phyloP scores from a whole-genome alignment of 164 flowering plant genomes.

The Macadamia tetraphylla region DNA sequence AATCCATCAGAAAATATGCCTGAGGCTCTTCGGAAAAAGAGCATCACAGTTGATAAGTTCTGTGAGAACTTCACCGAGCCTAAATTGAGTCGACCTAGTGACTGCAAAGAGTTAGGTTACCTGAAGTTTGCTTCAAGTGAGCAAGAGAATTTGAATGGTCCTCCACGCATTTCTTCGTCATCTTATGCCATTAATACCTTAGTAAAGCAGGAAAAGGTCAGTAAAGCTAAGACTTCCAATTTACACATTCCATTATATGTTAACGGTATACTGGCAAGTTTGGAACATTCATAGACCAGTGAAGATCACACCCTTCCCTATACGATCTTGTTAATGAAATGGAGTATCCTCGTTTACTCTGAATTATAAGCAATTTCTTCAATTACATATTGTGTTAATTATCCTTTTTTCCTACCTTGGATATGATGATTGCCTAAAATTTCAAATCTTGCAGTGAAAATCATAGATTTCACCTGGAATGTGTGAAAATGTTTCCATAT shows the following conservation, averaged over 20 bases:
- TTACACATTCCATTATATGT: neutral
- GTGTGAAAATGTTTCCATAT: too few relatives aligned
- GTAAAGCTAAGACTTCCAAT: neutral
- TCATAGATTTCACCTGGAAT: too few relatives aligned
- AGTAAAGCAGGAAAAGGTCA: constrained; percentile 42
- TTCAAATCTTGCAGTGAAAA: too few relatives aligned
- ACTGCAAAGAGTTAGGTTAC: constrained; percentile 22
- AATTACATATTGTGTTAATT: too few relatives aligned
- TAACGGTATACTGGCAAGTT: neutral
- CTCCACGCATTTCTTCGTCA: constrained; percentile 22
- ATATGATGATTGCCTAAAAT: too few relatives aligned
- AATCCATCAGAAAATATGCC: constrained; percentile 54
- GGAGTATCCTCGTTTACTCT: too few relatives aligned
- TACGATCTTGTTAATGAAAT: too few relatives aligned
- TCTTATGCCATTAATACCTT: constrained; percentile 29
- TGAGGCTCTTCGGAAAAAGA: constrained; percentile 39
- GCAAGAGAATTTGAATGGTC: constrained; percentile 26
- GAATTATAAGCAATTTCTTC: too few relatives aligned
- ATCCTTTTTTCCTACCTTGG: too few relatives aligned
- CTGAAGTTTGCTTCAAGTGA: constrained; percentile 21
- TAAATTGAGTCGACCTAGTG: constrained; percentile 27
- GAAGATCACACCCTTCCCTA: neutral
- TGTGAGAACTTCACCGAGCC: constrained; percentile 33
- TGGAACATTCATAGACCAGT: neutral
- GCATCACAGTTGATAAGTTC: constrained; percentile 26